phyloP scores from a whole-genome alignment of 202 grass and related monocot species.

The Panicum hallii region DNA sequence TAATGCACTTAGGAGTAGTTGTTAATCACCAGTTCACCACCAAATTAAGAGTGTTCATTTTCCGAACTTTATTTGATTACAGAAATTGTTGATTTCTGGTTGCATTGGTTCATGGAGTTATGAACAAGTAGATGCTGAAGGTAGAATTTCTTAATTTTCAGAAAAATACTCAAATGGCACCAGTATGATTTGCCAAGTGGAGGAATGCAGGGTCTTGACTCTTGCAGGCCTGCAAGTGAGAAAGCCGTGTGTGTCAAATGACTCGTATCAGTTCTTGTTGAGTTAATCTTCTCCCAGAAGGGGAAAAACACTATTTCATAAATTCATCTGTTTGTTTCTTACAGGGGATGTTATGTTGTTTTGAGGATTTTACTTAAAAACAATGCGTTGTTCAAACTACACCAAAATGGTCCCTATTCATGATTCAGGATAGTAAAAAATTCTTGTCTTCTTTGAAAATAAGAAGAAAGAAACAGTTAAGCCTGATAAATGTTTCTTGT shows the following conservation, averaged over 20 bases:
- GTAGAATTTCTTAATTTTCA: conserved; percentile 20
- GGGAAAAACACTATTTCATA: background rate
- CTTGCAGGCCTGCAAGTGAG: background rate
- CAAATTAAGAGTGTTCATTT: background rate
- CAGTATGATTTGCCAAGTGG: background rate
- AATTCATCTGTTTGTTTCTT: conserved; percentile 1
- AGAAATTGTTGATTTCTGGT: conserved; percentile 19
- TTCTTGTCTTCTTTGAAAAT: background rate
- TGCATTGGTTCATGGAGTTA: conserved; percentile 3
- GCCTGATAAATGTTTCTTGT: background rate
- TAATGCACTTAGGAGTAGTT: background rate
- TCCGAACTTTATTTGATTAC: background rate
- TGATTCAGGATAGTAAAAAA: conserved; percentile 1
- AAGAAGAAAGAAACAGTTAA: conserved; percentile 24
- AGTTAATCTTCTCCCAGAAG: background rate
- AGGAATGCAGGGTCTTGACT: background rate
- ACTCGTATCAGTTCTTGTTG: background rate
- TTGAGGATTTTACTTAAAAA: conserved; percentile 1
- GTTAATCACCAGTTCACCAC: background rate
- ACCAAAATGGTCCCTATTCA: background rate
- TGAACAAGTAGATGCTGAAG: conserved; percentile 5
- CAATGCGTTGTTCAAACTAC: background rate
- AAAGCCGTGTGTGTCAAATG: background rate
- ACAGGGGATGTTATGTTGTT: too few species aligned
- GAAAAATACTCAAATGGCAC: background rate